Evolutionary conservation across 2,329 filamentous ascomycete species (phyloP), one percentile per base, ranked within the genome.

Genomic region (Nemania sp.): DNA sequence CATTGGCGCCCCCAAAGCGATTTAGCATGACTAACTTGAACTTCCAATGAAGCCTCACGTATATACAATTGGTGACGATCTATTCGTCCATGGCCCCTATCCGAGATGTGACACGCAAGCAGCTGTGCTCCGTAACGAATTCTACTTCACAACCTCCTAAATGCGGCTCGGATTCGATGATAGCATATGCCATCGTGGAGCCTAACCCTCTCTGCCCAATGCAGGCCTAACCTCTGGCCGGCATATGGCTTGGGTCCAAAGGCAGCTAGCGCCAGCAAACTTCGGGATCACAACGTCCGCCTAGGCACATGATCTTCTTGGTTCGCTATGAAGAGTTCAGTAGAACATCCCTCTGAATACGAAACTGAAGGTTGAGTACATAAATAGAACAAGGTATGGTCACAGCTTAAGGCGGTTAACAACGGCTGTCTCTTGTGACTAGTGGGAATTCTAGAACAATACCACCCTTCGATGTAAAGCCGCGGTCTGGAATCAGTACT

Each of bases 371-470:
- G n/a, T n/a, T n/a, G n/a, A n/a, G n/a, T n/a, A n/a, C n/a, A 33
- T 14, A 34, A 3, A 34, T 15, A 14, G n/a, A 17, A 17, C 5
- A 34, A 34, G 6, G 6, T 2, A 34, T 6, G n/a, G 12, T 14
- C n/a, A 14, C n/a, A 9, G 6, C 31, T 17, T 15, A 8, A 12
- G 15, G 22, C 19, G 3, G 17, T 20, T 6, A n/a, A 17, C 37
- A 40, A 26, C 51, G n/a, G n/a, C 39, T n/a, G 7, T 45, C 34
- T 15, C 40, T 42, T 12, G 9, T 14, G 11, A 19, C 39, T 22
- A 22, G 39, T 37, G 20, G 15, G 47, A 12, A 31, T 47, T 49
- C 44, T 52, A 49, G 43, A 52, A 55, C 19, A 56, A 52, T 53
- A 7, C 34, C 39, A 54, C 50, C 37, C 23, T 19, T 4, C 34